phyloP scores from a whole-genome alignment of 2,329 filamentous ascomycete species.

The Fusarium gaditjirri region DNA sequence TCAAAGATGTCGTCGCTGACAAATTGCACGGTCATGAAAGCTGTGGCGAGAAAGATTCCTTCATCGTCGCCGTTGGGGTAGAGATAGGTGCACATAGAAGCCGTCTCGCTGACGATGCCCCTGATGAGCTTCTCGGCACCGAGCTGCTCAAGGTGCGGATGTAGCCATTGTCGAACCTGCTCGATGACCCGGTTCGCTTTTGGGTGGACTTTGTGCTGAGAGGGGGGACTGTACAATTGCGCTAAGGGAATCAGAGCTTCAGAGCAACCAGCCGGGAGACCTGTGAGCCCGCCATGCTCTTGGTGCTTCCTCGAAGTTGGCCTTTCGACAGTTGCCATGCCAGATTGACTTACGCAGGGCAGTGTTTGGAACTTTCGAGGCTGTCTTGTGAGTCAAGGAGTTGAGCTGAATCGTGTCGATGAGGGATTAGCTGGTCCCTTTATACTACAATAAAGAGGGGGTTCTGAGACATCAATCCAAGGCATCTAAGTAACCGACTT shows the following conservation, averaged over 20 bases:
- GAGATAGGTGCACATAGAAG: neutral
- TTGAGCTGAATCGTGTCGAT: rapidly evolving
- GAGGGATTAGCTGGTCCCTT: neutral
- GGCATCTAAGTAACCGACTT: neutral
- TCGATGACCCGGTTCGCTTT: neutral
- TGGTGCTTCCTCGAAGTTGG: too few relatives aligned
- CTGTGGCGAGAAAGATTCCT: neutral
- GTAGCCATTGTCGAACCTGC: neutral
- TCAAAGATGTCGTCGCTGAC: neutral
- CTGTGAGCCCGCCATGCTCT: rapidly evolving
- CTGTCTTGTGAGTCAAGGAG: neutral
- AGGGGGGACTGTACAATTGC: rapidly evolving
- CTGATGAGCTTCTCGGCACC: neutral
- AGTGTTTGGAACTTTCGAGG: neutral
- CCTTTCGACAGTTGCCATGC: neutral
- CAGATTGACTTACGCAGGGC: too few relatives aligned
- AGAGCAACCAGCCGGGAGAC: rapidly evolving
- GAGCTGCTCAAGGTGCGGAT: neutral
- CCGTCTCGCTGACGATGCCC: neutral
- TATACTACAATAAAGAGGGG: neutral
- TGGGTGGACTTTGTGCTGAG: neutral
- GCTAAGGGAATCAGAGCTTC: rapidly evolving
- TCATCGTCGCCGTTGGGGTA: neutral
- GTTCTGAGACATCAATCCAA: neutral
- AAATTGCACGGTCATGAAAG: neutral